Evolutionary conservation across 1,284 basidiomycete species (phyloP).

Genomic region (Phellinidium pouzarii): DNA sequence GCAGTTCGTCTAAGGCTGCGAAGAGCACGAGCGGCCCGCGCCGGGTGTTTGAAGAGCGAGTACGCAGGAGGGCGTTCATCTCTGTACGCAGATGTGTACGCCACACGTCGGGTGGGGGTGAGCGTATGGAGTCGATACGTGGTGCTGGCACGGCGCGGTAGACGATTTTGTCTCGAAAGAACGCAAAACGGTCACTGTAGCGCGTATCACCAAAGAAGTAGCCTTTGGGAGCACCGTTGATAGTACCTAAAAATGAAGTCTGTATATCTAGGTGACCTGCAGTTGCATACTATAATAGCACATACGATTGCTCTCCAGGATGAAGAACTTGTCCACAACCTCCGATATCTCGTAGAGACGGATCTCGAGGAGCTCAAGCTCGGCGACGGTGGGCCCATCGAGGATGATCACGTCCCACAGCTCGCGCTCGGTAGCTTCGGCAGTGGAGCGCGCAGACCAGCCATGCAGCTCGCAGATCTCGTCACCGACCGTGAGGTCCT

Average conservation of each 20-base stretch:
- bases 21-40: constrained; percentile 29
- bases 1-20: constrained; percentile 38
- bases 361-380: constrained; percentile 38
- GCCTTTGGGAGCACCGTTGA: constrained; percentile 30
- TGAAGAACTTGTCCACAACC: constrained; percentile 32
- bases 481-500: constrained; percentile 14
- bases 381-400: constrained; percentile 24
- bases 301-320: constrained; percentile 32
- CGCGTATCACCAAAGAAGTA: constrained; percentile 23
- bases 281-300: constrained; percentile 9
- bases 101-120: constrained; percentile 20
- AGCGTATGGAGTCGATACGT: constrained; percentile 18
- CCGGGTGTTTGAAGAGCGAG: constrained; percentile 12
- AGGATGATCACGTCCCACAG: constrained; percentile 31
- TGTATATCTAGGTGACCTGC: background rate
- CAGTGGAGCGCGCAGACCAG: constrained; percentile 20
- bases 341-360: constrained; percentile 33
- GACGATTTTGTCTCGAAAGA: constrained; percentile 24
- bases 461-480: constrained; percentile 27
- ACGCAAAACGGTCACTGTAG: constrained; percentile 21
- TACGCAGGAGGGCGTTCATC: constrained; percentile 12
- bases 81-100: constrained; percentile 11
- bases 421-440: constrained; percentile 12
- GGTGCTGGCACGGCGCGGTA: constrained; percentile 21
- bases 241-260: constrained; percentile 9